Conservation (phyloP, 495 filamentous ascomycete genomes). For the Lasiosphaeria ovina region DNA sequence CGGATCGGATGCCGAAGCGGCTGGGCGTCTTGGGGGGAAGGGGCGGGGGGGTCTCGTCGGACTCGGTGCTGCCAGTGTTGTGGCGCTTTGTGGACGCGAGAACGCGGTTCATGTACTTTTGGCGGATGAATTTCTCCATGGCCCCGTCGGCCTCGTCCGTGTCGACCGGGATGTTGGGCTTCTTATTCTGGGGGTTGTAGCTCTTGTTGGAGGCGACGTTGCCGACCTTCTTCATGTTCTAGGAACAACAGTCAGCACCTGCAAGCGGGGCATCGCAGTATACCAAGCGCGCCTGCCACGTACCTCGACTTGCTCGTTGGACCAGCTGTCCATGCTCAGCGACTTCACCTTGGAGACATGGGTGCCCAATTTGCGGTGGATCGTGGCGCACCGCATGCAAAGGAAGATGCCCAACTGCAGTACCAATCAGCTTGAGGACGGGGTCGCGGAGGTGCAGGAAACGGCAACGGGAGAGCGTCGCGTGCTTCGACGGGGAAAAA, state of each 20-base stretch:
- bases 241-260: constrained; percentile 20
- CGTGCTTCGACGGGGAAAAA: not conserved
- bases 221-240: constrained; percentile 92
- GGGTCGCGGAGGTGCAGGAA: not conserved
- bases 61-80: constrained; percentile 43
- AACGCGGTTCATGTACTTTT: constrained; percentile 76
- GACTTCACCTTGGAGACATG: constrained; percentile 99
- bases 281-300: constrained; percentile 15
- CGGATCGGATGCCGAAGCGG: constrained; percentile 73
- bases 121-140: constrained; percentile 90
- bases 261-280: not conserved
- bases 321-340: constrained; percentile 95
- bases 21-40: constrained; percentile 79
- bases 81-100: constrained; percentile 37
- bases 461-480: not conserved
- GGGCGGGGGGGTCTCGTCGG: constrained; percentile 67
- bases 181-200: constrained; percentile 81
- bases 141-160: constrained; percentile 86
- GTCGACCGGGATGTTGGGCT: constrained; percentile 79
- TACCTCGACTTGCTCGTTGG: constrained; percentile 93
- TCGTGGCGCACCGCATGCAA: constrained; percentile 92
- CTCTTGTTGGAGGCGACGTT: constrained; percentile 80
- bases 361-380: constrained; percentile 95
- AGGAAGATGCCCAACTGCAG: constrained; percentile 87
- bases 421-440: constrained; percentile 18